Conservation (phyloP, 2,329 filamentous ascomycete genomes). For the Blastomyces silverae region DNA sequence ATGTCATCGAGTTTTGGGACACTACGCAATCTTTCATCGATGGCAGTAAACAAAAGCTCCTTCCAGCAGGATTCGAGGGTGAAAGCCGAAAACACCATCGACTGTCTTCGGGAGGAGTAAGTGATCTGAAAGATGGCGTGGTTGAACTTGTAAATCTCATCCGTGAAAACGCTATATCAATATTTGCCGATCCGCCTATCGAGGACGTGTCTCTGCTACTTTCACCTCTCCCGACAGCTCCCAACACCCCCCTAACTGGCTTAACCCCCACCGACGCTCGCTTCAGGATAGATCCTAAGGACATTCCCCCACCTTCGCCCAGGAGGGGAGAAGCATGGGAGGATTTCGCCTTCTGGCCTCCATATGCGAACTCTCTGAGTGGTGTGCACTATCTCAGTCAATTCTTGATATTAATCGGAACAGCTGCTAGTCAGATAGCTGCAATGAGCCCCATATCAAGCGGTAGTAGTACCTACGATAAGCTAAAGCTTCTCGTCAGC, state of each 20-base stretch:
- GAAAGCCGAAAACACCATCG: constrained; percentile 76
- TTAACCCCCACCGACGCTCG: constrained; percentile 60
- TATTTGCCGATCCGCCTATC: constrained; percentile 81
- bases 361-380: constrained; percentile 82
- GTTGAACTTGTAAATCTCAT: constrained; percentile 78
- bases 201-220: constrained; percentile 86
- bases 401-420: constrained; percentile 74
- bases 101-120: constrained; percentile 62
- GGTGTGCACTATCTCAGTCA: constrained; percentile 85
- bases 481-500: constrained; percentile 67
- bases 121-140: constrained; percentile 67
- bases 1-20: constrained; percentile 91
- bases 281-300: constrained; percentile 72
- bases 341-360: constrained; percentile 92
- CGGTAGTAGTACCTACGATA: constrained; percentile 55
- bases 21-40: constrained; percentile 84
- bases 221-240: constrained; percentile 65
- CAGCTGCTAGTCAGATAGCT: constrained; percentile 78
- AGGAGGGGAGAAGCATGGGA: constrained; percentile 82
- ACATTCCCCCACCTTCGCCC: constrained; percentile 68
- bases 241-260: constrained; percentile 55
- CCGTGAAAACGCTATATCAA: constrained; percentile 67
- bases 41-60: constrained; percentile 68
- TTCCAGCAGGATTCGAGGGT: constrained; percentile 75
- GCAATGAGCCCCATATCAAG: constrained; percentile 61